Evolutionary conservation across 2,329 filamentous ascomycete genomes (phyloP).

Genomic region (Exophiala oligosperma): DNA sequence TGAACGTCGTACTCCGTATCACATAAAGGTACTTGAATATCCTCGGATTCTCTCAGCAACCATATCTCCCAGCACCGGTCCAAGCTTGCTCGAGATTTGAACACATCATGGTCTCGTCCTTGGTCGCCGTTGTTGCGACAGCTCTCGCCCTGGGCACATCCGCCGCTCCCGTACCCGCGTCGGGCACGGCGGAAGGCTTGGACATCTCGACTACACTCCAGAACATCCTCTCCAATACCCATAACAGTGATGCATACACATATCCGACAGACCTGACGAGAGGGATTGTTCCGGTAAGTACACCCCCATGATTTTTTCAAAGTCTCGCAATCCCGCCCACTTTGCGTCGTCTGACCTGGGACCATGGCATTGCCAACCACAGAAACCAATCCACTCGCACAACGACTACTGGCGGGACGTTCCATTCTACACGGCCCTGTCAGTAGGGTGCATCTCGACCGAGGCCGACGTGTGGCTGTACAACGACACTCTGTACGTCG

Average conservation of each 20-base stretch:
- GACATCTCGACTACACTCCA: conserved; percentile 21
- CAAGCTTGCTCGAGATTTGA: not conserved
- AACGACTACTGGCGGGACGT: conserved; percentile 46
- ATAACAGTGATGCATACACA: conserved; percentile 25
- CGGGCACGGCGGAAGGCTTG: conserved; percentile 18
- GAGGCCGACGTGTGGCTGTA: conserved; percentile 50
- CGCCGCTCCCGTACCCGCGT: conserved; percentile 15
- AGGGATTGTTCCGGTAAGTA: conserved; percentile 37
- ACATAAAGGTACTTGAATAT: no score
- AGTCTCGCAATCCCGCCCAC: not conserved
- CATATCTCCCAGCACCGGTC: not conserved
- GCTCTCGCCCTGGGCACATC: conserved; percentile 8
- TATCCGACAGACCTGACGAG: conserved; percentile 41
- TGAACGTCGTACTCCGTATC: no score
- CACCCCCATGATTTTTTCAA: no score
- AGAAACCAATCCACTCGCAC: conserved; percentile 41
- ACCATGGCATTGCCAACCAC: not conserved
- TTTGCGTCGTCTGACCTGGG: no score
- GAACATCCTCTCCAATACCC: conserved; percentile 29
- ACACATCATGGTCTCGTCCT: conserved; percentile 15
- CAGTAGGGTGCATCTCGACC: conserved; percentile 43
- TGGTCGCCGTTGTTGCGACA: conserved; percentile 9
- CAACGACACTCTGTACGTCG: conserved; percentile 43
- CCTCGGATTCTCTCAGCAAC: not conserved
- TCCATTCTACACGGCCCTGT: conserved; percentile 41